Conservation (phyloP, 352 stramenopile genomes). For the Pythium dissotocum region DNA sequence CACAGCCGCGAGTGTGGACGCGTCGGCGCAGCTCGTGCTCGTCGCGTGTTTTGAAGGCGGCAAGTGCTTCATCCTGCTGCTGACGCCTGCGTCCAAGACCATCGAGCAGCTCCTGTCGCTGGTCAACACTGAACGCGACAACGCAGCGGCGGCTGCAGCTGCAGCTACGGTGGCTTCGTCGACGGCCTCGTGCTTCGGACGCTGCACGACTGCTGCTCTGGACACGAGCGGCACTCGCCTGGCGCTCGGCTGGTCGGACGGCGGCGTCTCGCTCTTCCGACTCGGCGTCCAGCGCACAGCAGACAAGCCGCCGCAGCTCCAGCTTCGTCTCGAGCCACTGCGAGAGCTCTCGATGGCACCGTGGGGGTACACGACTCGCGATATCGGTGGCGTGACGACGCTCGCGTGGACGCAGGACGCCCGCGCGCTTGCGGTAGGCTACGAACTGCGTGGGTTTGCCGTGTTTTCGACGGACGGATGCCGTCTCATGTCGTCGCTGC, state of each 20-base stretch:
- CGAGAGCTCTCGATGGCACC: slow-evolving; percentile 58
- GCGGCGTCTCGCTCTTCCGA: slow-evolving; percentile 64
- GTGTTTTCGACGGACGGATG: slow-evolving; percentile 82
- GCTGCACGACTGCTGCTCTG: slow-evolving; percentile 50
- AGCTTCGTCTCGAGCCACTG: slow-evolving; percentile 55
- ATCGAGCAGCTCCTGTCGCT: slow-evolving; percentile 80
- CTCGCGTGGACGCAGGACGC: slow-evolving; percentile 72
- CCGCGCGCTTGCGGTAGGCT: slow-evolving; percentile 63
- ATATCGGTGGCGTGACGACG: slow-evolving; percentile 58
- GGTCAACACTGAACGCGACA: slow-evolving; percentile 54
- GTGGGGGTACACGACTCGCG: slow-evolving; percentile 60
- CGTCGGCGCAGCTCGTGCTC: slow-evolving; percentile 39
- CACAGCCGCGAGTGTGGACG: slow-evolving; percentile 47
- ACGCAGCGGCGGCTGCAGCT: not conserved
- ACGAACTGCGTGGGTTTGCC: slow-evolving; percentile 69
- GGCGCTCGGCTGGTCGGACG: slow-evolving; percentile 75
- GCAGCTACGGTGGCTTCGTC: not conserved
- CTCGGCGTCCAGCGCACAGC: slow-evolving; percentile 35
- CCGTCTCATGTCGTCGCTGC: slow-evolving; percentile 81
- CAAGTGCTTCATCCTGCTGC: slow-evolving; percentile 81
- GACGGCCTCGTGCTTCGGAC: slow-evolving; percentile 31
- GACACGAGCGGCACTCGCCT: slow-evolving; percentile 50
- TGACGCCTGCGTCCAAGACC: slow-evolving; percentile 51
- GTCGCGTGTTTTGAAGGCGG: slow-evolving; percentile 75
- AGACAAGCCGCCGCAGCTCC: not conserved